Percentiles rank a stretch among this genome's conserved stretches.
Evolutionary conservation across 2,329 filamentous ascomycete species (phyloP).

Genomic region (Tolypocladium ophioglossoides): DNA sequence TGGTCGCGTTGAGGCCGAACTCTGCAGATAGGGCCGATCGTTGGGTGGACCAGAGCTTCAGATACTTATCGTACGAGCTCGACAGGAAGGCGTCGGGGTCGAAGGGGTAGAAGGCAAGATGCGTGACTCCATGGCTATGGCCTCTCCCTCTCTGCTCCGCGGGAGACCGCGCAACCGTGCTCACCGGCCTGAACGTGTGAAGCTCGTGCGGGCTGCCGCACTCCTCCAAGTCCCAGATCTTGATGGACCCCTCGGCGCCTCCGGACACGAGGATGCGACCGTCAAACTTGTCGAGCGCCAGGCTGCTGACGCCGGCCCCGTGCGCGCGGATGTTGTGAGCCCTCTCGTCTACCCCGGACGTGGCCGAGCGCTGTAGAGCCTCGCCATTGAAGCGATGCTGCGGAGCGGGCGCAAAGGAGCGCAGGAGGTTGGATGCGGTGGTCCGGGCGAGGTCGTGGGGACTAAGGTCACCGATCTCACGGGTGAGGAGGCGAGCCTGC

Average conservation of each 20-base stretch:
- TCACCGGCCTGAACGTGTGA: constrained; percentile 44
- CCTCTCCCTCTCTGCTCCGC: constrained; percentile 16
- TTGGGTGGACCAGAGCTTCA: constrained; percentile 65
- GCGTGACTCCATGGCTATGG: constrained; percentile 64
- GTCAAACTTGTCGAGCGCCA: constrained; percentile 75
- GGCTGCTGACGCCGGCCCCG: constrained; percentile 64
- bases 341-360: constrained; percentile 14
- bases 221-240: constrained; percentile 76
- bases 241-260: constrained; percentile 74
- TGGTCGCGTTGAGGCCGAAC: constrained; percentile 56
- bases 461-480: constrained; percentile 58
- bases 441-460: constrained; percentile 54
- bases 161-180: constrained; percentile 34
- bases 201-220: constrained; percentile 31
- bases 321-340: constrained; percentile 50
- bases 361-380: constrained; percentile 5
- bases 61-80: constrained; percentile 65
- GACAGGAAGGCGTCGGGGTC: constrained; percentile 67
- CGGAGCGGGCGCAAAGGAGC: constrained; percentile 56
- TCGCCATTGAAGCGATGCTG: constrained; percentile 60
- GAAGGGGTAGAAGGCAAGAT: constrained; percentile 69
- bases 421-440: constrained; percentile 55
- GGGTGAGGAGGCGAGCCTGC: constrained; percentile 69
- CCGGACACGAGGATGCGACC: constrained; percentile 70
- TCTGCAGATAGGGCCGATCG: constrained; percentile 49